Evolutionary conservation across 1,139 yeast genomes (phyloP).

Genomic region (Sugiyamaella novakii): DNA sequence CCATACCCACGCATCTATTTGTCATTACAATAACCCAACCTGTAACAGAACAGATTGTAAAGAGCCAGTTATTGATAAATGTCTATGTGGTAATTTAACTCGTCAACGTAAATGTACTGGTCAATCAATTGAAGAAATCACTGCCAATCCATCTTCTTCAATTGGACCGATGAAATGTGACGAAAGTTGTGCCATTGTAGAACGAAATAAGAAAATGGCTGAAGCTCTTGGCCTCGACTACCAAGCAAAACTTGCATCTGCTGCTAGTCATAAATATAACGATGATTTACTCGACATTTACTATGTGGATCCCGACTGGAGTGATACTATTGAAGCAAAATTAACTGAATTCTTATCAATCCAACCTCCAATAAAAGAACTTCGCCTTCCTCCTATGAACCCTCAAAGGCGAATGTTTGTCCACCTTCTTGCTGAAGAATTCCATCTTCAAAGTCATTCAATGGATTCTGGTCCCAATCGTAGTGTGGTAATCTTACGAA

Average conservation of each 20-base stretch:
- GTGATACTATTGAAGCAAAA: constrained; percentile 54
- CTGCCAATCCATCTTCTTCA: constrained; percentile 5
- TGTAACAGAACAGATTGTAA: constrained; percentile 49
- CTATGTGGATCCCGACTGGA: constrained; percentile 38
- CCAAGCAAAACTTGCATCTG: constrained; percentile 31
- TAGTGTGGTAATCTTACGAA: constrained; percentile 56
- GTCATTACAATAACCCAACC: constrained; percentile 59
- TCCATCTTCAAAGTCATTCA: constrained; percentile 64
- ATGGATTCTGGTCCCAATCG: constrained; percentile 83
- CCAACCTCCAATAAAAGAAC: constrained; percentile 42
- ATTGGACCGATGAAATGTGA: constrained; percentile 55
- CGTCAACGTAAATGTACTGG: constrained; percentile 35
- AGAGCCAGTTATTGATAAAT: constrained; percentile 53
- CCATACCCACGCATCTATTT: constrained; percentile 56
- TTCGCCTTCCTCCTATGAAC: constrained; percentile 75
- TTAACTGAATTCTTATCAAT: constrained; percentile 53
- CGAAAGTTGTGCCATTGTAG: constrained; percentile 63
- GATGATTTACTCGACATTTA: constrained; percentile 36
- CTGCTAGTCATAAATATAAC: constrained; percentile 30
- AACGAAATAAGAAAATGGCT: constrained; percentile 63
- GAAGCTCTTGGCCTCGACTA: constrained; percentile 56
- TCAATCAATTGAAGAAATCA: constrained; percentile 6
- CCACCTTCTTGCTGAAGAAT: constrained; percentile 65
- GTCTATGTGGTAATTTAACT: constrained; percentile 65
- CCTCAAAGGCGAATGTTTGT: constrained; percentile 69